Base-by-base conservation (phyloP, 371 early-diverging fungal species). In the Capniomyces stellatus region DNA sequence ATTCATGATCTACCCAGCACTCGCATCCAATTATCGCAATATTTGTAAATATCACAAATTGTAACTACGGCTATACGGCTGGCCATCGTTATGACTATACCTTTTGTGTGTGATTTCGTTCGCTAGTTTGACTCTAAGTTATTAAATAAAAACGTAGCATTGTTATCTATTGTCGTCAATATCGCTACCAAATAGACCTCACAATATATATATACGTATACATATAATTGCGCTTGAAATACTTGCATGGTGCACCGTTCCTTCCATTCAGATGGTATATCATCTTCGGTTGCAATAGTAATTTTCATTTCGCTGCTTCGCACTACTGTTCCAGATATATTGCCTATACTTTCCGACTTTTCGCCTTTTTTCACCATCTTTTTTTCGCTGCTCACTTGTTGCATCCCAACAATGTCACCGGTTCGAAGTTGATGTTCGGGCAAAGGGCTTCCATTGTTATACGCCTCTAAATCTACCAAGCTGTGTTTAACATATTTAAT, bases 101-200 rank as follows among this genome's bases (percentile, higher is more conserved):
- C 81, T 73, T 55, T 79, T 76, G 58, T 81, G 86, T 13, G 87
- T 78, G 18, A 83, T 69, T 61, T 85, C 81, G 62, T 85, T 87
- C 23, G 84, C 85, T 23, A 85, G 70, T 58, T 83, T 79, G 15
- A 49, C n/a, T 44, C 19, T 72, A 65, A n/a, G n/a, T n/a, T n/a
- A n/a, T n/a, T n/a, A n/a, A n/a, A n/a, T n/a, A n/a, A n/a, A n/a
- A n/a, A n/a, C n/a, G n/a, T n/a, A n/a, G n/a, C n/a, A n/a, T n/a
- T n/a, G n/a, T n/a, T n/a, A n/a, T n/a, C n/a, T n/a, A n/a, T n/a
- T n/a, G n/a, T n/a, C n/a, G n/a, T n/a, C n/a, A n/a, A n/a, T n/a
- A n/a, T n/a, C n/a, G n/a, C n/a, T n/a, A n/a, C n/a, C n/a, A n/a
- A n/a, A n/a, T n/a, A n/a, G n/a, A n/a, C n/a, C n/a, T n/a, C n/a